These are phyloP conservation scores for Lipomyces sp. DNA, from an alignment of 805 yeast species.

Conservation along the genomic window DNA sequence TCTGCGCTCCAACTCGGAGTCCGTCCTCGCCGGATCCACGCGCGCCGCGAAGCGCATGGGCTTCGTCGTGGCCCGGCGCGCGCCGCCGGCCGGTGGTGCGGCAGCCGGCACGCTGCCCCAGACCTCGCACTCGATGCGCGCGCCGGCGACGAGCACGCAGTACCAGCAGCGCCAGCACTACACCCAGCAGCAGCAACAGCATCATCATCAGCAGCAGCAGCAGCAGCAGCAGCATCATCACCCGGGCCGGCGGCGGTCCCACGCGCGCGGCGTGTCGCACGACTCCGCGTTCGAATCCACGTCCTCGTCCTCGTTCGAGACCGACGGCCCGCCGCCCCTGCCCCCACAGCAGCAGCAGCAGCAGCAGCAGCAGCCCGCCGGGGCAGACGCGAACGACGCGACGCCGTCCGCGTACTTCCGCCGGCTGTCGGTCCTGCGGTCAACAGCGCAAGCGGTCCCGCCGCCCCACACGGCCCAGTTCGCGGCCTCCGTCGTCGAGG, in stretches of 20 bases:
- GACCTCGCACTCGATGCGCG: not conserved
- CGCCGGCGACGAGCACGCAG: not conserved
- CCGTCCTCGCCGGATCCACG: slow-evolving; percentile 13
- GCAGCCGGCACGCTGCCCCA: not conserved
- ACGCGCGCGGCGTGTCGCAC: slow-evolving; percentile 31
- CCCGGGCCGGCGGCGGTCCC: slow-evolving; percentile 16
- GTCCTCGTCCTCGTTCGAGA: not conserved
- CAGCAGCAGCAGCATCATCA: slow-evolving; percentile 1
- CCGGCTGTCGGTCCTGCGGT: slow-evolving; percentile 30
- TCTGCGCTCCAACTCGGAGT: slow-evolving; percentile 32
- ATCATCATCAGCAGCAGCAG: slow-evolving; percentile 1
- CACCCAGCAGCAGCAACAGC: not conserved
- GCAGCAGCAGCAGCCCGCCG: not conserved
- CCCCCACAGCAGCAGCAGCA: not conserved
- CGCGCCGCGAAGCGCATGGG: slow-evolving; percentile 32
- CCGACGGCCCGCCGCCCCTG: not conserved
- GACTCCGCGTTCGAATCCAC: slow-evolving; percentile 24
- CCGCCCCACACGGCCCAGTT: slow-evolving; percentile 17
- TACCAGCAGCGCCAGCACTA: not conserved
- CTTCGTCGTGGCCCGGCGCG: slow-evolving; percentile 26
- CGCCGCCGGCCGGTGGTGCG: slow-evolving; percentile 17
- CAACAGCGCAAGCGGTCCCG: slow-evolving; percentile 14
- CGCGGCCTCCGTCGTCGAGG: slow-evolving; percentile 19
- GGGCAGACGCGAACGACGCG: slow-evolving; percentile 12
- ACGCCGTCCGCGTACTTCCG: slow-evolving; percentile 31